A percentile compares a stretch with the other conserved stretches of the same genome.
phyloP scores from a whole-genome alignment of 2,329 filamentous ascomycete species.

The Knufia petricola region DNA sequence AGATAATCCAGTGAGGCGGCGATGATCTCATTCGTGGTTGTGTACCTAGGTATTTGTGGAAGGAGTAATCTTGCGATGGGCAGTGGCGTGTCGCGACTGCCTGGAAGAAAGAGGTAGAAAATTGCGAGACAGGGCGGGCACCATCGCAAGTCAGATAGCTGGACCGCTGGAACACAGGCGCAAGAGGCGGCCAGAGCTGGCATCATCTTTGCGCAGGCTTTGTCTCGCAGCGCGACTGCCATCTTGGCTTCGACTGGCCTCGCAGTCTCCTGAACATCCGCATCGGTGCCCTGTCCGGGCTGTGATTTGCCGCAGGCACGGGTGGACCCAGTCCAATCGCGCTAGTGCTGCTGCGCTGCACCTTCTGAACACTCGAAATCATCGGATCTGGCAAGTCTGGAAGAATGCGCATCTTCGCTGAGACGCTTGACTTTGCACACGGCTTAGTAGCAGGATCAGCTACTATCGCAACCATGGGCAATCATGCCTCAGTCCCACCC shows the following conservation, averaged over 20 bases:
- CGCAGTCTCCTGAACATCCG: constrained; percentile 28
- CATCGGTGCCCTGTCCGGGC: constrained; percentile 17
- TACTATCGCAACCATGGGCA: constrained; percentile 13
- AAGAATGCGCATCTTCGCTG: constrained; percentile 4
- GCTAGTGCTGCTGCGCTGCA: constrained; percentile 3
- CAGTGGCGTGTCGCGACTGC: constrained; percentile 1
- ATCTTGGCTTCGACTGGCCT: constrained; percentile 24
- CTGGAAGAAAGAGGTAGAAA: background rate
- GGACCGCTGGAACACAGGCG: constrained; percentile 3
- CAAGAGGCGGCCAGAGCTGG: constrained; percentile 8
- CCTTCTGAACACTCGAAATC: constrained; percentile 6
- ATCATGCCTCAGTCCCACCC: constrained; percentile 13
- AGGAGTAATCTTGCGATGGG: background rate
- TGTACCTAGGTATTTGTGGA: background rate
- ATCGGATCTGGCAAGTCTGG: constrained; percentile 1
- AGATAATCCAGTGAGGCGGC: background rate
- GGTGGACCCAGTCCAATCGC: constrained; percentile 2
- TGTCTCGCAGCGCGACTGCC: constrained; percentile 15
- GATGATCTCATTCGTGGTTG: constrained; percentile 3
- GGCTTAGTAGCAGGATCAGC: constrained; percentile 12
- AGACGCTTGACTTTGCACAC: constrained; percentile 11
- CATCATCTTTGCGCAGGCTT: constrained; percentile 6
- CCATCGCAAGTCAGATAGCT: background rate
- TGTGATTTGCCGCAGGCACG: constrained; percentile 3
- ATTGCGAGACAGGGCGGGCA: constrained; percentile 1